Percentiles rank a stretch among this genome's conserved stretches.
Conservation (phyloP, 1,139 yeast genomes). For the Candida sp. region DNA sequence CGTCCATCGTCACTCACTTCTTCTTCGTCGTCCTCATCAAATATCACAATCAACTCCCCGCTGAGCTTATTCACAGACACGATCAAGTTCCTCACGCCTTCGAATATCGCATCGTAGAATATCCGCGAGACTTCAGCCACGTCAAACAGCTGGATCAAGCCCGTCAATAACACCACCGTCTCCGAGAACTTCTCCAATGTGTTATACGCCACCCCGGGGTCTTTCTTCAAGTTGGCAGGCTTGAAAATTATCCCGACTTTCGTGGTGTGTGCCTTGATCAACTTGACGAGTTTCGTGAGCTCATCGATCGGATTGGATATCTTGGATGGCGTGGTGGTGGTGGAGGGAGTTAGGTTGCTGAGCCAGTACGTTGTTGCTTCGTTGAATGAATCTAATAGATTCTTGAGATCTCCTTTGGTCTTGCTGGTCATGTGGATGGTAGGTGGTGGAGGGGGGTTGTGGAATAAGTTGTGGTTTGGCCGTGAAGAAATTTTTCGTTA, state of each 20-base stretch:
- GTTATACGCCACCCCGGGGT: constrained; percentile 49
- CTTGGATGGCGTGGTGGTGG: constrained; percentile 21
- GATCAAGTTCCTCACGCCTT: constrained; percentile 13
- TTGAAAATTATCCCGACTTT: constrained; percentile 79
- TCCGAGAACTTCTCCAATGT: constrained; percentile 57
- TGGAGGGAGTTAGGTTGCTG: constrained; percentile 16
- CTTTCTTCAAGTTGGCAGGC: constrained; percentile 51
- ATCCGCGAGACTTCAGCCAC: constrained; percentile 38
- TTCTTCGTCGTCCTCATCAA: constrained; percentile 14
- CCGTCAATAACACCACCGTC: constrained; percentile 45
- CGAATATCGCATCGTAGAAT: constrained; percentile 42
- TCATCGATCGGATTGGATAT: constrained; percentile 57
- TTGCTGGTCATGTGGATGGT: background rate
- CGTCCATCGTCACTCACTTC: constrained; percentile 36
- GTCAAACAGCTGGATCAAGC: constrained; percentile 50
- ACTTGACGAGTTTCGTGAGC: constrained; percentile 56
- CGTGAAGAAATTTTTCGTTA: background rate
- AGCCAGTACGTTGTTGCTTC: constrained; percentile 42
- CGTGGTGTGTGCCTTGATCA: constrained; percentile 79
- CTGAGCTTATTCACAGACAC: constrained; percentile 12
- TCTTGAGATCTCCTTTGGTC: constrained; percentile 25
- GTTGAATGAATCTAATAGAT: constrained; percentile 32
- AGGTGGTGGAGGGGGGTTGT: background rate
- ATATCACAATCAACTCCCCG: constrained; percentile 30
- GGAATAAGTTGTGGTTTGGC: background rate